Base-by-base conservation (phyloP, 2,329 filamentous ascomycete genomes). In the Seiridium cupressi region DNA sequence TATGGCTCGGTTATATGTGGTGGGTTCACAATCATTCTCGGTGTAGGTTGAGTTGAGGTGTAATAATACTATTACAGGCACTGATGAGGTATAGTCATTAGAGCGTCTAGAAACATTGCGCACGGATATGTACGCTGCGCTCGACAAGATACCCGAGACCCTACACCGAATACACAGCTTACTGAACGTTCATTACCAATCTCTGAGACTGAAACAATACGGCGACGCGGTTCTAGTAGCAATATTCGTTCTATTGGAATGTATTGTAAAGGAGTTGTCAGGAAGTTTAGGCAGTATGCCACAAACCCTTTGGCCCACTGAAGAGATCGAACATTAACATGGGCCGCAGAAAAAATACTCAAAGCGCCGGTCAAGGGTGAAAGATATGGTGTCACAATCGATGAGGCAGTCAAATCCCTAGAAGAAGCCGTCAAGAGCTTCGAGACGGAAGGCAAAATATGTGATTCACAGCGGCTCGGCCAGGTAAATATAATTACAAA, bases 1-100 rank as follows among this genome's bases (percentile, higher is more conserved):
- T 65, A 65, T 11, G 61, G 63, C 3, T 62, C 63, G 18, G 47
- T 55, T 2, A 65, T 65, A 35, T 64, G 63, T 38, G 62, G 63
- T 5, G 63, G 63, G 3, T 65, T 65, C n/a, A 61, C 63, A 1
- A 18, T 64, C 5, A 64, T 64, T 35, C 51, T 65, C 42, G 51
- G 49, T 9, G 62, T 65, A 62, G 31, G 51, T 10, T 26, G 18
- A 26, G 18, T 2, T 26, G 18, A 26, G 18, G 18, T 26, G 18
- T 26, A 26, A 26, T 26, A 1, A 26, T 26, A 26, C 18, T 26
- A 26, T 26, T 1, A 26, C 18, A 3, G 26, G 11, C 32, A 48
- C 49, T 53, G 26, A 54, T 54, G 51, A n/a, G 10, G 8, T n/a
- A 2, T 5, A 54, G 51, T 36, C 51, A 11, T 8, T 54, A 26